Base-by-base conservation (phyloP, 1,284 basidiomycete species). In the Phylloporus sp. region DNA sequence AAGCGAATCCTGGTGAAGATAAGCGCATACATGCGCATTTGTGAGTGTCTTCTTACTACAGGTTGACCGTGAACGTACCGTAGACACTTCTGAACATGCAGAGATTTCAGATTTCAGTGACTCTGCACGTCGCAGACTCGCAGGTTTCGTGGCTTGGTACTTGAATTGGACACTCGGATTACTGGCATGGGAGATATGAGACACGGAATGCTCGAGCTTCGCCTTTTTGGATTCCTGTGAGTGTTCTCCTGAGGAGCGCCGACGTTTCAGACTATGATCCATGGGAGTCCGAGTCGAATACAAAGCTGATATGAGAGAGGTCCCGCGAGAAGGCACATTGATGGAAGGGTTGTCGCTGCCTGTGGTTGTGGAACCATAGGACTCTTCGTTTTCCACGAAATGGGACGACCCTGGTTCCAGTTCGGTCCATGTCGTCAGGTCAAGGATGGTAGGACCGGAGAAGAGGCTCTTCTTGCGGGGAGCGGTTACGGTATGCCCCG, bases 111-210 rank as follows among this genome's bases (percentile, higher is more conserved):
- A 75, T 28, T 50, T 58, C 55, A 74, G 50, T 11, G 73, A 74
- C 17, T 32, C 61, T 2, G 73, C 74, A 31, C 74, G 74, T 60
- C 73, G 73, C n/a, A 75, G 20, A 24, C 73, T 77, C 10, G 73
- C 73, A 34, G 72, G 72, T 20, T 66, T 57, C 28, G 59, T 72
- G 17, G 73, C 70, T 34, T 58, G 42, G 31, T 73, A 76, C 44
- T 34, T 57, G 18, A 57, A 51, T 52, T 59, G 53, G 28, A 29
- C n/a, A 22, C 46, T 58, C 34, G 44, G 26, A 1, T 63, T 20
- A 20, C 55, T 59, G 34, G 49, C 24, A 8, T 56, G 46, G 3
- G 60, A 52, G 20, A 64, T n/a, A 52, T 46, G 55, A 12, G 66
- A 64, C 11, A 47, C 8, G 10, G 37, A 39, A 47, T 47, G 47